Evolutionary conservation across 805 yeast species (phyloP).

Genomic region (Tetrapisispora phaffii): DNA sequence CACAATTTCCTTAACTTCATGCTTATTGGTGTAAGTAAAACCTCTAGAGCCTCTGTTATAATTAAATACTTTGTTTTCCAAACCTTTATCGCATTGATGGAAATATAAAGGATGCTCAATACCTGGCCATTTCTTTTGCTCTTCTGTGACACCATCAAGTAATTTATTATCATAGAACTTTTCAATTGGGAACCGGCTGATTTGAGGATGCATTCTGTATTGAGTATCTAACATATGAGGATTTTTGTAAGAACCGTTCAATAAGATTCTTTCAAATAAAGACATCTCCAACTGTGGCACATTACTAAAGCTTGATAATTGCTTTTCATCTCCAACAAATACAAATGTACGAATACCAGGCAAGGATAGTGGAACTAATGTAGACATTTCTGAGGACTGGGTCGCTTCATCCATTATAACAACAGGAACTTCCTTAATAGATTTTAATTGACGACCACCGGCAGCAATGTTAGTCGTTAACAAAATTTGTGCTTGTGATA

Average conservation of each 20-base stretch:
- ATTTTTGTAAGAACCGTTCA: conserved; percentile 48
- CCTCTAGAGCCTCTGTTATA: conserved; percentile 38
- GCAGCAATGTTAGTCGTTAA: conserved; percentile 67
- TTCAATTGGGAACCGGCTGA: conserved; percentile 74
- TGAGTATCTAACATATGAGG: conserved; percentile 65
- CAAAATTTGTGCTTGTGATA: conserved; percentile 58
- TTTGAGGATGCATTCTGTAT: conserved; percentile 68
- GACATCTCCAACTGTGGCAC: conserved; percentile 59
- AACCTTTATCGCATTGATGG: conserved; percentile 42
- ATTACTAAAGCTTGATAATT: conserved; percentile 60
- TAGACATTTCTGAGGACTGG: conserved; percentile 64
- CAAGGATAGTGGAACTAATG: conserved; percentile 61
- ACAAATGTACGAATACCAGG: conserved; percentile 57
- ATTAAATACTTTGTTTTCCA: conserved; percentile 42
- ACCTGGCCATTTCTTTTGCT: conserved; percentile 37
- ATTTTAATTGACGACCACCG: conserved; percentile 54
- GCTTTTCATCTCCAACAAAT: conserved; percentile 70
- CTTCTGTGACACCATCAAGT: conserved; percentile 49
- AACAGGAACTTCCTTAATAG: conserved; percentile 46
- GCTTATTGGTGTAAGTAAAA: conserved; percentile 46
- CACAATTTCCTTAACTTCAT: conserved; percentile 43
- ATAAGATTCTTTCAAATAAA: conserved; percentile 54
- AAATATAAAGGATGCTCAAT: conserved; percentile 53
- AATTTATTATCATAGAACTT: conserved; percentile 67
- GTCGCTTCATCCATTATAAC: conserved; percentile 75